Percentiles rank a stretch among this genome's conserved stretches.
These are phyloP conservation scores for Alnus rubra DNA, from an alignment of 306 rosid species.

Conservation along the genomic window DNA sequence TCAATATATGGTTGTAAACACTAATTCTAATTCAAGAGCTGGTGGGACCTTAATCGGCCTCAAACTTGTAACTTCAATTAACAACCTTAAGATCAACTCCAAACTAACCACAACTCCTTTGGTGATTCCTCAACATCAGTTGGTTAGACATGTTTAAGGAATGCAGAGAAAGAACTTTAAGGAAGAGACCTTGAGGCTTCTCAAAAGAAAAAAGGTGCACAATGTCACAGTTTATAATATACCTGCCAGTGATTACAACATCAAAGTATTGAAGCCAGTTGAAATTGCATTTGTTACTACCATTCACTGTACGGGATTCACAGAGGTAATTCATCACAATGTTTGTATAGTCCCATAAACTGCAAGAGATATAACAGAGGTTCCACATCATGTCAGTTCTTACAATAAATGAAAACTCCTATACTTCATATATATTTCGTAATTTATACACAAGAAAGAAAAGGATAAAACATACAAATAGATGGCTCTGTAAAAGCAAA, in stretches of 20 bases:
- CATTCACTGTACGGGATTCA: constrained; percentile 45
- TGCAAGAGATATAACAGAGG: constrained; percentile 33
- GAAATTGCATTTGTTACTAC: constrained; percentile 52
- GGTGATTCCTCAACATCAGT: too few species aligned
- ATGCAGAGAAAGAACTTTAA: neutral
- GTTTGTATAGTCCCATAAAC: constrained; percentile 98
- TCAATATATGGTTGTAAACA: neutral
- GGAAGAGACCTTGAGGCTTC: neutral
- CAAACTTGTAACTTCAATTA: neutral
- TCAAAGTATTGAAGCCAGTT: constrained; percentile 92
- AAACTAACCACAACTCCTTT: neutral
- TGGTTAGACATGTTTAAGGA: neutral
- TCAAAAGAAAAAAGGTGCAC: neutral
- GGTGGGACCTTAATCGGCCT: too few species aligned
- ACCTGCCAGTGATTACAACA: constrained; percentile 97
- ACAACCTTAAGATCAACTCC: neutral
- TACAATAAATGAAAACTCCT: neutral
- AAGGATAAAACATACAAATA: neutral
- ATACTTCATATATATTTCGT: neutral
- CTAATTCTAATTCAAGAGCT: too few species aligned
- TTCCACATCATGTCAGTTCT: constrained; percentile 5
- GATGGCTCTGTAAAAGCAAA: neutral
- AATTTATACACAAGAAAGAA: neutral
- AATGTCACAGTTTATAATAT: neutral
- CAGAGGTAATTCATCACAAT: constrained; percentile 93